These are phyloP conservation scores for Tolypocladium album DNA, from an alignment of 2,329 filamentous ascomycete genomes.

Conservation along the genomic window DNA sequence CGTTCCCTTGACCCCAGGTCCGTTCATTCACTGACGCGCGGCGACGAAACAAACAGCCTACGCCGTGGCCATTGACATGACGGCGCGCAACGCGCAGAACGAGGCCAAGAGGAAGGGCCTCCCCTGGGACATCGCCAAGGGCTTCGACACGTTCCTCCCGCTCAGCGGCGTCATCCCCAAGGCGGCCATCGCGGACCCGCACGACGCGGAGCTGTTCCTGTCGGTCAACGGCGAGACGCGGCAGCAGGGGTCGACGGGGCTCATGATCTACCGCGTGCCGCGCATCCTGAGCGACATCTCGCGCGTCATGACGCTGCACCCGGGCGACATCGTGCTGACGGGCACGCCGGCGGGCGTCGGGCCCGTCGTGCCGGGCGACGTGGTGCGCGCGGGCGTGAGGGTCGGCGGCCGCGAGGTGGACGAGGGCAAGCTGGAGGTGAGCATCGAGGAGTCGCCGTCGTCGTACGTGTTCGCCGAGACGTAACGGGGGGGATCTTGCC, in stretches of 20 bases:
- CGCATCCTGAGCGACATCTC: conserved; percentile 84
- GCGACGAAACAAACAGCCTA: conserved; percentile 47
- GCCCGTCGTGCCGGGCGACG: conserved; percentile 71
- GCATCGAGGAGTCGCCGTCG: conserved; percentile 67
- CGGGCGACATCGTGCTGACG: conserved; percentile 89
- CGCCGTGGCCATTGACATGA: conserved; percentile 92
- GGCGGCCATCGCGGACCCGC: conserved; percentile 70
- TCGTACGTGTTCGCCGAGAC: conserved; percentile 70
- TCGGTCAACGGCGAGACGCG: conserved; percentile 68
- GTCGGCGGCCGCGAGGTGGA: conserved; percentile 74
- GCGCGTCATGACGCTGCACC: conserved; percentile 85
- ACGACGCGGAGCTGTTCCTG: conserved; percentile 78
- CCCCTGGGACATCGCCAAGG: conserved; percentile 93
- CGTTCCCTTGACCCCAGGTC: too few species aligned
- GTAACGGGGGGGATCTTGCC: conserved; percentile 21
- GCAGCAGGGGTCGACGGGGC: conserved; percentile 79
- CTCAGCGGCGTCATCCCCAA: conserved; percentile 75
- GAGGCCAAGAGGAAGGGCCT: conserved; percentile 93
- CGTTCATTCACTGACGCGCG: too few species aligned
- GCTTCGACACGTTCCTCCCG: conserved; percentile 94
- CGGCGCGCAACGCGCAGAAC: conserved; percentile 86
- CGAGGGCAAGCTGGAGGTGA: conserved; percentile 75
- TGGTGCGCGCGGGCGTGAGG: conserved; percentile 74
- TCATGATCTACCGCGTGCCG: conserved; percentile 91
- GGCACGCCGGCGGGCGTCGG: conserved; percentile 96